Evolutionary conservation across 129 eudicot genomes (phyloP), one percentile per base, ranked within the genome.

Genomic region (Scalesia atractyloides): DNA sequence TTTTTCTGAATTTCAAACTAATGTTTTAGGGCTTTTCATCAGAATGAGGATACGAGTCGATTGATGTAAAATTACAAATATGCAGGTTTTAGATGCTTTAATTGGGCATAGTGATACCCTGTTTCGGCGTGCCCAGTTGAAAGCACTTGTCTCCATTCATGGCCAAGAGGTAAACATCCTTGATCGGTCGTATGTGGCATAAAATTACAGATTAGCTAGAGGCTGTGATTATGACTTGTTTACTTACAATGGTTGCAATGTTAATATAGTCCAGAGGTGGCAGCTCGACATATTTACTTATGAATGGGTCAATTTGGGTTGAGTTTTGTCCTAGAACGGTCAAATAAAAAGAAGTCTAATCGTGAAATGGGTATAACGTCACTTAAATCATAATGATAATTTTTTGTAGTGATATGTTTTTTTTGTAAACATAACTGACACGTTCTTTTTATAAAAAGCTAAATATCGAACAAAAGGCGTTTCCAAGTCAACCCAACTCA

Each of bases 91-190:
- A 64, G 98, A 93, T 78, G 85, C 81, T 70, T 83, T 84, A 36
- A 78, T 93, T 62, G 98, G 98, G 75, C 97, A 93, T 79, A 64
- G 74, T 69, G 90, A 90, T 79, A 84, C 88, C 39, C 58, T 93
- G 67, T 93, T 93, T 70, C 90, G 98, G 64, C 90, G 98, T 57
- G 92, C 97, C 66, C 98, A 93, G 69, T 76, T 90, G 78, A 93
- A 90, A 88, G 98, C 98, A 64, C 96, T 93, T 36, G 98, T 93
- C 73, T 89, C 97, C 61, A 90, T 93, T 52, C 98, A 93, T 24
- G 51, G 97, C 79, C 86, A 85, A 84, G 98, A 90, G 98, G 98
- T 93, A 87, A 78, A 63, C 53, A 22, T 70, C 60, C 22, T 19
- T 66, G 50, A 53, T 33, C 33, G 62, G 37, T 68, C 30, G 65